Evolutionary conservation across 495 filamentous ascomycete species (phyloP).

Genomic region (Durotheca rogersii): DNA sequence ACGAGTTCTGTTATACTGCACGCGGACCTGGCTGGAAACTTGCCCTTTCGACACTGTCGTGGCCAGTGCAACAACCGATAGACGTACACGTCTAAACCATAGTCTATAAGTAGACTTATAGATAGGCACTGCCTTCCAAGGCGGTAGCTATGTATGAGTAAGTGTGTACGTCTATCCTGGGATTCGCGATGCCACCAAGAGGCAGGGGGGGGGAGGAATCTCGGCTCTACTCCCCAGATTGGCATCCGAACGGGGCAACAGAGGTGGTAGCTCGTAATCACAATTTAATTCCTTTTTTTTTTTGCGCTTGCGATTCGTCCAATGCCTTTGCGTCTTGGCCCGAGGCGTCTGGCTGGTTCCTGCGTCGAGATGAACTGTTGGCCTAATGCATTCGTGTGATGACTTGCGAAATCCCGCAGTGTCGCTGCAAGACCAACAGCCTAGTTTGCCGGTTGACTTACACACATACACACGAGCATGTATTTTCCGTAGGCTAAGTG

Average conservation of each 20-base stretch:
- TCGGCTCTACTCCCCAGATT: constrained; percentile 32
- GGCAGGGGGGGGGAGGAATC: no score
- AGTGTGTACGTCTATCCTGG: no score
- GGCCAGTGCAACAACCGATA: no score
- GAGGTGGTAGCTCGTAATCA: constrained; percentile 27
- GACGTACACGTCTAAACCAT: no score
- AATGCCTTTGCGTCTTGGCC: constrained; percentile 22
- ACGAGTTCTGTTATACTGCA: no score
- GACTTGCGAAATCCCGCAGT: constrained; percentile 12
- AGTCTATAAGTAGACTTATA: no score
- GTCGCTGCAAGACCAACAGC: constrained; percentile 5
- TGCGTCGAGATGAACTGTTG: constrained; percentile 4
- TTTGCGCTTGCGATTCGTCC: constrained; percentile 10
- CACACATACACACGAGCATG: no score
- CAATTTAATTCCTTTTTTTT: constrained; percentile 24
- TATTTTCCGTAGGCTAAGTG: constrained; percentile 9
- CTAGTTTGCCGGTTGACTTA: no score
- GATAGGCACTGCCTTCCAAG: no score
- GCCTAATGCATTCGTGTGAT: constrained; percentile 21
- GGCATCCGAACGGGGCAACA: constrained; percentile 22
- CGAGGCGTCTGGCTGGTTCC: constrained; percentile 6
- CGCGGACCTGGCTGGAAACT: no score
- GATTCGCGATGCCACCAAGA: constrained; percentile 15
- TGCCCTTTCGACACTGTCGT: no score
- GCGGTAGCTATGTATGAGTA: no score